Conservation (phyloP, 306 rosid genomes). For the Quercus dentata region DNA sequence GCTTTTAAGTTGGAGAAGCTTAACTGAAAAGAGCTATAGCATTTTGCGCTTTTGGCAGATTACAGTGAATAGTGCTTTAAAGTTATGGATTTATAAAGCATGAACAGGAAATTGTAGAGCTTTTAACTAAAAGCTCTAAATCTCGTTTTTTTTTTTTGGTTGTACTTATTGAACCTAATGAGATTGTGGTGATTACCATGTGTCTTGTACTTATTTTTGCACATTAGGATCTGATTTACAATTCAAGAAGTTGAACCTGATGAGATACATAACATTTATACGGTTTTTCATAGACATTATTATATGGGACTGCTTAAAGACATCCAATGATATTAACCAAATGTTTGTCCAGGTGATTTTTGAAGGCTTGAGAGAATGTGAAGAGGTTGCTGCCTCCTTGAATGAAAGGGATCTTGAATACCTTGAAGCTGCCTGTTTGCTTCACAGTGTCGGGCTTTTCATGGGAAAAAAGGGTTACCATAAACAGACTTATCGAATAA, state of each 20-base stretch:
- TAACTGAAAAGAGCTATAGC: too few relatives aligned
- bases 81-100: too few relatives aligned
- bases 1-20: too few relatives aligned
- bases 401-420: conserved; percentile 35
- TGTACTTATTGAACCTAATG: too few relatives aligned
- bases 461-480: conserved; percentile 34
- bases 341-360: conserved; percentile 32
- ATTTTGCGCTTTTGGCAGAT: too few relatives aligned
- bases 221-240: background rate
- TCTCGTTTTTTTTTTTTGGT: too few relatives aligned
- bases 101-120: too few relatives aligned
- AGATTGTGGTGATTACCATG: background rate
- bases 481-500: conserved; percentile 26
- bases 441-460: conserved; percentile 36
- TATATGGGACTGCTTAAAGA: background rate
- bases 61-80: too few relatives aligned
- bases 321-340: background rate
- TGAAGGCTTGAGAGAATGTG: conserved; percentile 26
- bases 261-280: background rate
- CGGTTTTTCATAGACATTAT: background rate
- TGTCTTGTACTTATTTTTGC: background rate
- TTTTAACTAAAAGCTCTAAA: too few relatives aligned
- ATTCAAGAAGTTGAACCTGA: background rate
- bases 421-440: conserved; percentile 38
- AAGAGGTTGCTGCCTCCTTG: conserved; percentile 12